Conservation (phyloP, 129 eudicot species). For the Helianthus tuberosus region DNA sequence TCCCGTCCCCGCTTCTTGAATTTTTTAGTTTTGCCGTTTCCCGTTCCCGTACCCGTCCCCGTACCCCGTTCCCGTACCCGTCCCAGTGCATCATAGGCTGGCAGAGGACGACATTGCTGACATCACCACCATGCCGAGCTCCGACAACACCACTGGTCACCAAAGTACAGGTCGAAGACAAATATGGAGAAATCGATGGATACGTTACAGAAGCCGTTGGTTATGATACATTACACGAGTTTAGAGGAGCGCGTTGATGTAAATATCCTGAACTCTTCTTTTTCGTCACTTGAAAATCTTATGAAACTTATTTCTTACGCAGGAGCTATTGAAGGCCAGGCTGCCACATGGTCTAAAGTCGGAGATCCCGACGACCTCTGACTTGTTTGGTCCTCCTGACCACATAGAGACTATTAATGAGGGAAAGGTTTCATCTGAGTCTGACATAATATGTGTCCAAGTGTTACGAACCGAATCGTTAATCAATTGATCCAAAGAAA, state of each 20-base stretch:
- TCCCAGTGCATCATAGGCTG: too few species aligned
- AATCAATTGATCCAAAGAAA: too few species aligned
- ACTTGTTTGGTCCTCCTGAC: background rate
- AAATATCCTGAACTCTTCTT: background rate
- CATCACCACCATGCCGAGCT: too few species aligned
- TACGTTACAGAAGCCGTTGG: background rate
- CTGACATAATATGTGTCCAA: slow-evolving; percentile 23
- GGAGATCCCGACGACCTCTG: background rate
- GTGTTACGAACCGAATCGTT: too few species aligned
- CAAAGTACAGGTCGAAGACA: background rate
- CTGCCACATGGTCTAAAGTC: background rate
- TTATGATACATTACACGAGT: background rate
- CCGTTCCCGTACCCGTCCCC: too few species aligned
- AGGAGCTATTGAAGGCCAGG: background rate
- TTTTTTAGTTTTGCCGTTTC: too few species aligned
- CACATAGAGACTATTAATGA: background rate
- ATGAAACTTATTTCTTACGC: background rate
- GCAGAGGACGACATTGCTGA: too few species aligned
- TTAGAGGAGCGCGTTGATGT: background rate
- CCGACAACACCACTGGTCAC: background rate
- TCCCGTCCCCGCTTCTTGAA: too few species aligned
- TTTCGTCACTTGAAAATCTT: background rate
- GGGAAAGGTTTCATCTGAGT: background rate
- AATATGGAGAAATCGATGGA: background rate
- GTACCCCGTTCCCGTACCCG: too few species aligned